Percentiles rank a stretch among this genome's conserved stretches.
phyloP scores from a whole-genome alignment of 2,329 filamentous ascomycete species.

The Neonectria faginata region DNA sequence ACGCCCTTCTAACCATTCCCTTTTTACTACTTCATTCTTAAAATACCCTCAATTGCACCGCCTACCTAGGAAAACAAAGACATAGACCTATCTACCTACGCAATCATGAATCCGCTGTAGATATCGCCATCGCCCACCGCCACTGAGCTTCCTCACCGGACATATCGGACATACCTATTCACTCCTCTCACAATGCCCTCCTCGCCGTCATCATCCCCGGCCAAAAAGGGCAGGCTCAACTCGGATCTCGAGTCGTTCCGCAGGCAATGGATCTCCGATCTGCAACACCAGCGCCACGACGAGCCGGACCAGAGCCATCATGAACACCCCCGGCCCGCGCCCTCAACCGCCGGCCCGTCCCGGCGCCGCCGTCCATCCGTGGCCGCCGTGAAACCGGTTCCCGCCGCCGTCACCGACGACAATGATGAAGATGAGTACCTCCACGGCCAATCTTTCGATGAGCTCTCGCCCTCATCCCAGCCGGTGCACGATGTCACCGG shows the following conservation, averaged over 20 bases:
- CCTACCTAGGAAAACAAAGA: constrained; percentile 9
- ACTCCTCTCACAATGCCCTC: constrained; percentile 17
- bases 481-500: constrained; percentile 24
- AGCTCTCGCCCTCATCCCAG: constrained; percentile 24
- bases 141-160: constrained; percentile 9
- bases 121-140: constrained; percentile 17
- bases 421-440: constrained; percentile 54
- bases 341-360: constrained; percentile 23
- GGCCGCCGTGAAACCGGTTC: neutral
- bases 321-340: constrained; percentile 39
- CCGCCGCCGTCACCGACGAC: constrained; percentile 27
- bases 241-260: constrained; percentile 89
- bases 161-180: constrained; percentile 33
- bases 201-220: constrained; percentile 33
- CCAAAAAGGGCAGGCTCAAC: constrained; percentile 57
- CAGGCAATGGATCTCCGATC: constrained; percentile 86
- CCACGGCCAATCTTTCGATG: constrained; percentile 51
- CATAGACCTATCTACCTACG: constrained; percentile 18
- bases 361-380: constrained; percentile 12
- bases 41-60: neutral
- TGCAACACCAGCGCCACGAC: constrained; percentile 58
- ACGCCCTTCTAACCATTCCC: neutral
- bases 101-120: constrained; percentile 41
- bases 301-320: constrained; percentile 26
- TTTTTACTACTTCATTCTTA: constrained; percentile 3